Percentiles rank a stretch among this genome's conserved stretches.
phyloP scores from a whole-genome alignment of 2,329 filamentous ascomycete genomes.

The Cryoendolithus antarcticus region DNA sequence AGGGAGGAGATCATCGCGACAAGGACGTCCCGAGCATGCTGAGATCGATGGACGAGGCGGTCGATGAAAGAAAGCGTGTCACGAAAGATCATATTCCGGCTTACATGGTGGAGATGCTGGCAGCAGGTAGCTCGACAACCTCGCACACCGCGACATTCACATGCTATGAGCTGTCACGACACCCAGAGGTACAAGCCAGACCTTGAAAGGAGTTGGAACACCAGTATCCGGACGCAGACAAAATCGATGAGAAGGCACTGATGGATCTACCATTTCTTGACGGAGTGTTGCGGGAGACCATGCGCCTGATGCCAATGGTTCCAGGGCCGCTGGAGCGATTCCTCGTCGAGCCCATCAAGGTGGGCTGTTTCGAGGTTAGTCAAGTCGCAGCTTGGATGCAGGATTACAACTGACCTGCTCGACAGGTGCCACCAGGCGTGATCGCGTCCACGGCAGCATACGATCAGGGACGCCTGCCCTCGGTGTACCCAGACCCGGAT shows the following conservation, averaged over 20 bases:
- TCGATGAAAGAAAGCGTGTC: conserved; percentile 3
- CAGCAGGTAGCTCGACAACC: conserved; percentile 9
- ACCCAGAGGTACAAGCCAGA: conserved; percentile 5
- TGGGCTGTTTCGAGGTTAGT: conserved; percentile 4
- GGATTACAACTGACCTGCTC: not conserved
- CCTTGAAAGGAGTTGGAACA: conserved; percentile 5
- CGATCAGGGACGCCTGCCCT: conserved; percentile 27
- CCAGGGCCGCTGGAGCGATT: conserved; percentile 10
- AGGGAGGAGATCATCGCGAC: conserved; percentile 3
- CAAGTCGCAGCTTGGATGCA: not conserved
- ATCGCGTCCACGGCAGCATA: conserved; percentile 31
- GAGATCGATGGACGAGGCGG: conserved; percentile 3
- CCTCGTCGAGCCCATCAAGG: conserved; percentile 4
- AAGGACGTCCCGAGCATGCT: conserved; percentile 7
- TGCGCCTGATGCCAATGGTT: conserved; percentile 11
- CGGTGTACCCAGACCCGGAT: conserved; percentile 27
- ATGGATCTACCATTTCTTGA: conserved; percentile 7
- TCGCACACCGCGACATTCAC: conserved; percentile 9
- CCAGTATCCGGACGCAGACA: conserved; percentile 4
- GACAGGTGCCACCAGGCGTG: conserved; percentile 27
- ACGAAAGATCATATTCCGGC: conserved; percentile 8
- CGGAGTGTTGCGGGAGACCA: conserved; percentile 9
- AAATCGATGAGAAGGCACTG: conserved; percentile 4
- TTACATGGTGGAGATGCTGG: conserved; percentile 13
- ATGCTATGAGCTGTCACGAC: conserved; percentile 5